Evolutionary conservation across 495 filamentous ascomycete genomes (phyloP), one percentile per base, ranked within the genome.

Genomic region (Aspergillus heteromorphus): DNA sequence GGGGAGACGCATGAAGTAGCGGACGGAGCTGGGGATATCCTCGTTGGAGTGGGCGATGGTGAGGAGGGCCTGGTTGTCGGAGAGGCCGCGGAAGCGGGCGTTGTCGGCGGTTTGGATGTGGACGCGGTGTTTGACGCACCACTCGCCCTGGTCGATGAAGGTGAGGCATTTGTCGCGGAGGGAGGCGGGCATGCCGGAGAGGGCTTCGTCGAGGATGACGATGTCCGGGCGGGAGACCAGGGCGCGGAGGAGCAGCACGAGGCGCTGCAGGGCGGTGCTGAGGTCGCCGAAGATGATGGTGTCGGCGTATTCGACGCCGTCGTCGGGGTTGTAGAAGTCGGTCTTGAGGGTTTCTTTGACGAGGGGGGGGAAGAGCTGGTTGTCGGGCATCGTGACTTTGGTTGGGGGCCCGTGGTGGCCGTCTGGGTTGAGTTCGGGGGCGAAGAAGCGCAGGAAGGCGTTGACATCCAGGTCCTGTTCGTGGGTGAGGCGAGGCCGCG

Each of bases 181-280:
- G 0, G 74, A 76, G 36, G 86, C 83, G 54, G 92, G 84, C 83
- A 98, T 89, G 23, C 92, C 91, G 41, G 88, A 90, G 61, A 96
- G 95, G 0, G 93, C 84, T 69, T 98, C 93, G 61, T 97, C 93
- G 2, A 97, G 80, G 34, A 98, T 87, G 27, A 97, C 78, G 40
- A 98, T 80, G 55, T 97, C 92, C 0, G 91, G 89, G 50, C 80
- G 80, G 57, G 91, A 87, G 59, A 93, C 81, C 30, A 95, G 72
- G 14, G 92, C 88, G 6, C 95, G 83, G 23, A 97, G 73, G 68
- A 97, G 93, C 2, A 98, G 80, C 9, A 87, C 78, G 6, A 97
- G 76, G 19, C 91, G 84, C 68, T 98, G 93, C 0, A 89, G 83
- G 6, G 83, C 85, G 61, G 89, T 87, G 17, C 82, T 81, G 1